These are phyloP conservation scores for Physcomitrellopsis africana DNA, from an alignment of 225 moss, liverwort and hornwort genomes.

Conservation along the genomic window DNA sequence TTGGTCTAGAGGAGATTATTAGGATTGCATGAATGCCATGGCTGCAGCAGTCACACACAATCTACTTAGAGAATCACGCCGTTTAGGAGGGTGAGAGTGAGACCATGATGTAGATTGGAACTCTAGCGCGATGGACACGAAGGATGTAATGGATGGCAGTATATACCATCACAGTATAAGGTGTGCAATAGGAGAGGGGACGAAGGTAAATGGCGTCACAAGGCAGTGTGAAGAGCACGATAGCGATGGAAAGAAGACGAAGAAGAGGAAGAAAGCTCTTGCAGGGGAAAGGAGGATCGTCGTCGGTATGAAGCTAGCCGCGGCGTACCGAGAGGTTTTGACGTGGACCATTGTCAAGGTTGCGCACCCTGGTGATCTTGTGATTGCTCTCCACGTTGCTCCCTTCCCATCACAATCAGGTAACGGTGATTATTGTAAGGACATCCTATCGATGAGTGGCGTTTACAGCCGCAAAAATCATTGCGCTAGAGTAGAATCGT, in stretches of 20 bases:
- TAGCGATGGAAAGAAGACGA: conserved; percentile 44
- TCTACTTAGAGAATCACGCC: conserved; percentile 15
- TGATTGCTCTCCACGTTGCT: conserved; percentile 66
- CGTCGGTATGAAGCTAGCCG: conserved; percentile 64
- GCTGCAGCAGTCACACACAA: conserved; percentile 2
- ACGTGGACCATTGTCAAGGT: conserved; percentile 69
- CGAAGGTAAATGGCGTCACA: conserved; percentile 33
- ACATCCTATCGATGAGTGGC: neutral
- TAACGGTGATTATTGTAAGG: conserved; percentile 26
- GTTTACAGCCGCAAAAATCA: neutral
- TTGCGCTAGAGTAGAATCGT: conserved; percentile 10
- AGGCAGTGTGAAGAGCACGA: conserved; percentile 47
- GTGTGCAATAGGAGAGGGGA: conserved; percentile 41
- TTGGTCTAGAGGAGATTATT: conserved; percentile 18
- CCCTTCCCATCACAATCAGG: conserved; percentile 38
- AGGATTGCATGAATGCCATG: neutral
- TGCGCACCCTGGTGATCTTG: conserved; percentile 67
- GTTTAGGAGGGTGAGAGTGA: conserved; percentile 16
- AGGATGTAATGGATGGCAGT: conserved; percentile 42
- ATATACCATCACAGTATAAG: conserved; percentile 40
- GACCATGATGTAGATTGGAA: conserved; percentile 30
- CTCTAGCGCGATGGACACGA: conserved; percentile 31
- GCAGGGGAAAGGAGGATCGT: conserved; percentile 48
- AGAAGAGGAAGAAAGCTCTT: conserved; percentile 53
- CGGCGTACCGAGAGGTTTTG: conserved; percentile 61